Evolutionary conservation across 371 early-diverging fungal genomes (phyloP).

Genomic region (Funneliformis caledonium): DNA sequence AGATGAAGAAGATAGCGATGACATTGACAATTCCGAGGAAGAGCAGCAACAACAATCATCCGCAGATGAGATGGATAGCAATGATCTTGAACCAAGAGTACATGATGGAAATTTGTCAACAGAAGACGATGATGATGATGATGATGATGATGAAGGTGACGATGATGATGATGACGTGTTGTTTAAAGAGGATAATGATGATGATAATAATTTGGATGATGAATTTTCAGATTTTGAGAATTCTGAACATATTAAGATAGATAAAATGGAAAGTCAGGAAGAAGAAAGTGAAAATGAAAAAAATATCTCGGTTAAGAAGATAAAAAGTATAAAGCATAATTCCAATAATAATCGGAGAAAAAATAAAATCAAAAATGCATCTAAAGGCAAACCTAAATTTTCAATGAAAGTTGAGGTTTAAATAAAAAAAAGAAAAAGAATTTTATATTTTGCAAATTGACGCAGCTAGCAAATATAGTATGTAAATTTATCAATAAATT

Average conservation of each 20-base stretch:
- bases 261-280: background rate
- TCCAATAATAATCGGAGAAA: background rate
- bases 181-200: conserved; percentile 40
- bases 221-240: conserved; percentile 24
- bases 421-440: no score
- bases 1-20: conserved; percentile 48
- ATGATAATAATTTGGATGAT: conserved; percentile 26
- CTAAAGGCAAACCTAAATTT: conserved; percentile 9
- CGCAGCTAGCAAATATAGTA: no score
- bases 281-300: conserved; percentile 5
- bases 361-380: conserved; percentile 7
- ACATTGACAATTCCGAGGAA: conserved; percentile 38
- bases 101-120: background rate
- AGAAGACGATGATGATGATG: conserved; percentile 44
- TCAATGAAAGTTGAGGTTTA: conserved; percentile 5
- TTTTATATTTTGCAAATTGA: no score
- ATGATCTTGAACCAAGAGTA: conserved; percentile 19
- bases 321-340: background rate
- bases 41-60: conserved; percentile 52
- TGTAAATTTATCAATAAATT: no score
- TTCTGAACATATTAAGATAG: background rate
- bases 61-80: conserved; percentile 41
- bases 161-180: conserved; percentile 50
- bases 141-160: conserved; percentile 31
- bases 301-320: background rate